These are phyloP conservation scores for Botrytis cinerea DNA, from an alignment of 2,329 filamentous ascomycete species.

Conservation along the genomic window DNA sequence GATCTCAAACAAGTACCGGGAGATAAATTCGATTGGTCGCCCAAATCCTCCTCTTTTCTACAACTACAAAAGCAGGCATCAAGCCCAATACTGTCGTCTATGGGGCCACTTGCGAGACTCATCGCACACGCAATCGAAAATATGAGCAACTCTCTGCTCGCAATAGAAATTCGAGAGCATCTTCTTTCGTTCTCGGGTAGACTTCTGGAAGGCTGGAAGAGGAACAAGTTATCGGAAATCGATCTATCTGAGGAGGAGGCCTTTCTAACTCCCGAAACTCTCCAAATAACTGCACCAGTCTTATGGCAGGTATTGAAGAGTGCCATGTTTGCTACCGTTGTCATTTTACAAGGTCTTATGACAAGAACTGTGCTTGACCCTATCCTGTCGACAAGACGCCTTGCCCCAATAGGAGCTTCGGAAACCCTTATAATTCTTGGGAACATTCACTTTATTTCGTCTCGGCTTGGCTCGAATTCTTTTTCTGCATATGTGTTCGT, in stretches of 20 bases:
- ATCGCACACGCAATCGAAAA: conserved; percentile 64
- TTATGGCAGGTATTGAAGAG: conserved; percentile 67
- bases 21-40: conserved; percentile 61
- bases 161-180: conserved; percentile 52
- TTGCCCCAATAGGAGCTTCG: conserved; percentile 60
- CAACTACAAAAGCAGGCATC: conserved; percentile 57
- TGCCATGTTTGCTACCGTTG: conserved; percentile 64
- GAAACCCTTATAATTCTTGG: conserved; percentile 64
- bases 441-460: conserved; percentile 68
- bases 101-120: conserved; percentile 64
- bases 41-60: conserved; percentile 56
- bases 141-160: conserved; percentile 48
- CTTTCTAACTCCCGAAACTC: conserved; percentile 58
- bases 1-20: conserved; percentile 55
- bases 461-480: conserved; percentile 61
- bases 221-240: conserved; percentile 67
- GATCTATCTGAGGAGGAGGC: conserved; percentile 61
- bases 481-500: conserved; percentile 73
- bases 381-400: conserved; percentile 49
- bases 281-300: conserved; percentile 58
- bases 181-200: conserved; percentile 49
- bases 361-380: conserved; percentile 59
- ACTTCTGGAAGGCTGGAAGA: conserved; percentile 65
- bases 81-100: conserved; percentile 58
- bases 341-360: conserved; percentile 60